Conservation (phyloP, 805 yeast genomes). For the Metschnikowia proteae region DNA sequence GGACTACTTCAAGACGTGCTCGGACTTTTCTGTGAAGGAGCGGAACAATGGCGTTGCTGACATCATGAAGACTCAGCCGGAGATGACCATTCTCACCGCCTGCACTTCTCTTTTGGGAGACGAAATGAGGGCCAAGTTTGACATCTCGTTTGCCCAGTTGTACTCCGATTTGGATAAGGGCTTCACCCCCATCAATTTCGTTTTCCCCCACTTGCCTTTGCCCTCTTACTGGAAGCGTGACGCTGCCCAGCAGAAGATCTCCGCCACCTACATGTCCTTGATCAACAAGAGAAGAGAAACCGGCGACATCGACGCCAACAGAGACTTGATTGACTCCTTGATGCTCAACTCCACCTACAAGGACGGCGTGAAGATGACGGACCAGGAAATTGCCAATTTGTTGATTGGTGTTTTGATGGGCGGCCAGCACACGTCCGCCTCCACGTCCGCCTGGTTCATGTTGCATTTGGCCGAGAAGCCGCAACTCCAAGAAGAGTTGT, state of each 20-base stretch:
- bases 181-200: conserved; percentile 93
- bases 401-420: conserved; percentile 97
- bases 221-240: conserved; percentile 84
- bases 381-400: conserved; percentile 88
- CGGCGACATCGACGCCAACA: conserved; percentile 69
- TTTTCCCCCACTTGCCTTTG: conserved; percentile 89
- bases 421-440: conserved; percentile 96
- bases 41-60: conserved; percentile 48
- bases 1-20: conserved; percentile 56
- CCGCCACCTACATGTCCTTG: conserved; percentile 74
- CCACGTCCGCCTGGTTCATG: conserved; percentile 93
- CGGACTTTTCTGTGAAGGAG: conserved; percentile 42
- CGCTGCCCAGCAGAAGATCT: conserved; percentile 77
- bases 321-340: conserved; percentile 87
- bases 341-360: conserved; percentile 81
- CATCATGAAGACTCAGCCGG: conserved; percentile 85
- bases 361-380: conserved; percentile 93
- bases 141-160: conserved; percentile 76
- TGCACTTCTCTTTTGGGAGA: conserved; percentile 88
- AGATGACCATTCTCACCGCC: conserved; percentile 94
- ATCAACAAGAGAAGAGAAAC: conserved; percentile 68
- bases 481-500: conserved; percentile 77
- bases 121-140: conserved; percentile 81
- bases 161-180: conserved; percentile 95
- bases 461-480: conserved; percentile 88